These are phyloP conservation scores for Lepiota brunneoincarnata DNA, from an alignment of 768 basidiomycete genomes.

Conservation along the genomic window DNA sequence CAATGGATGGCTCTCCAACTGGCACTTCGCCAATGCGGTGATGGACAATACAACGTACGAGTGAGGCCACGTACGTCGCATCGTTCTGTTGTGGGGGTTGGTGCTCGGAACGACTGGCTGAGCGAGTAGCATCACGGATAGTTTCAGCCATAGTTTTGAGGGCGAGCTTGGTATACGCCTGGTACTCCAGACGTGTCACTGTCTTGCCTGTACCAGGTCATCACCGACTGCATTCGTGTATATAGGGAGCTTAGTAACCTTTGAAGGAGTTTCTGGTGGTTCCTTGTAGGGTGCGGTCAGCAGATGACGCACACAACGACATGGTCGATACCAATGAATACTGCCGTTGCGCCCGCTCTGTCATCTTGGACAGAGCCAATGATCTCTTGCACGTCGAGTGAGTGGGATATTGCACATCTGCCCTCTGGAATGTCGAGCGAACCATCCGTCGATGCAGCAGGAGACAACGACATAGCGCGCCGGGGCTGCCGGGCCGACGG, in stretches of 20 bases:
- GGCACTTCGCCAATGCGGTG: slow-evolving; percentile 79
- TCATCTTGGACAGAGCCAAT: slow-evolving; percentile 62
- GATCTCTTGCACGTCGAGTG: slow-evolving; percentile 56
- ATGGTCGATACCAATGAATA: slow-evolving; percentile 60
- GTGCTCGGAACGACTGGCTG: slow-evolving; percentile 42
- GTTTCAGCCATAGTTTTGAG: slow-evolving; percentile 74
- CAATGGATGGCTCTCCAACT: slow-evolving; percentile 77
- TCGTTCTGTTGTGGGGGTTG: slow-evolving; percentile 24
- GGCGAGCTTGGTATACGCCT: slow-evolving; percentile 79
- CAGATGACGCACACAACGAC: not conserved
- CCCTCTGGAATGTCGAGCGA: slow-evolving; percentile 42
- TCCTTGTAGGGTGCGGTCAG: slow-evolving; percentile 24
- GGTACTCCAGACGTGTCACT: slow-evolving; percentile 76
- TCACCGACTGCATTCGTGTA: not conserved
- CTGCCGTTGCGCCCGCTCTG: slow-evolving; percentile 66
- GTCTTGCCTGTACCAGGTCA: slow-evolving; percentile 46
- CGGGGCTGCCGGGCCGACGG: slow-evolving; percentile 1
- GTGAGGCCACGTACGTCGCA: slow-evolving; percentile 23
- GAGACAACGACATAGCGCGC: slow-evolving; percentile 7
- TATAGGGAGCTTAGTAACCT: slow-evolving; percentile 39
- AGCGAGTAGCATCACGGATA: slow-evolving; percentile 41
- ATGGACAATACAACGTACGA: slow-evolving; percentile 61
- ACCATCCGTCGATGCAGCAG: slow-evolving; percentile 41
- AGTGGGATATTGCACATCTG: slow-evolving; percentile 56
- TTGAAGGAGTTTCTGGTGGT: slow-evolving; percentile 85